These are phyloP conservation scores for Pythium rhizo-oryzae DNA, from an alignment of 352 stramenopile species.

Conservation along the genomic window DNA sequence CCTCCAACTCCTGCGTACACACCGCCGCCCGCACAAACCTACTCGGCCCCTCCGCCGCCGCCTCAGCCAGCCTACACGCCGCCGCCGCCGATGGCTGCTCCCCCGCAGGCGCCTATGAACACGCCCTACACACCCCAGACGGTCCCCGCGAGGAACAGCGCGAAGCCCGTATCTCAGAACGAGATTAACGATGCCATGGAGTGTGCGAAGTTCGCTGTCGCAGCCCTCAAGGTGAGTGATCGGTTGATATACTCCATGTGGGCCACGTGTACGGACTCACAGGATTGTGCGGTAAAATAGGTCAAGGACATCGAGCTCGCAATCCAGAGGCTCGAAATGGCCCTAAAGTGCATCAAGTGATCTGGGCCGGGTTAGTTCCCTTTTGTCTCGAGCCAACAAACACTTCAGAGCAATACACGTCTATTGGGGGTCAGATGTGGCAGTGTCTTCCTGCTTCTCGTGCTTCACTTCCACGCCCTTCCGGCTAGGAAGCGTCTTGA, in stretches of 20 bases:
- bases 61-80: slow-evolving; percentile 18
- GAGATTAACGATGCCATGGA: slow-evolving; percentile 87
- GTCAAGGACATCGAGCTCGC: slow-evolving; percentile 84
- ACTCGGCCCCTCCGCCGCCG: slow-evolving; percentile 6
- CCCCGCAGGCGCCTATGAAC: slow-evolving; percentile 20
- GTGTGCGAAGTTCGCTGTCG: slow-evolving; percentile 81
- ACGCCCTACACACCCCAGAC: slow-evolving; percentile 23
- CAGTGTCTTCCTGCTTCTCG: neutral
- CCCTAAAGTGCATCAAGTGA: slow-evolving; percentile 66
- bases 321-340: slow-evolving; percentile 76
- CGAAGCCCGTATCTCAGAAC: slow-evolving; percentile 57
- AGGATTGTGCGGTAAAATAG: slow-evolving; percentile 35
- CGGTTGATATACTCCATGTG: neutral
- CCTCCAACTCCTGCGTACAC: slow-evolving; percentile 3
- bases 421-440: slow-evolving; percentile 3
- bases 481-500: slow-evolving; percentile 66
- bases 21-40: slow-evolving; percentile 19
- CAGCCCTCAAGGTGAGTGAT: slow-evolving; percentile 67
- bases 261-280: too few species aligned
- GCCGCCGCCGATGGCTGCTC: slow-evolving; percentile 4
- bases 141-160: slow-evolving; percentile 28
- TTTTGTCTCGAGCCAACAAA: neutral
- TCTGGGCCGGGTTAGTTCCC: neutral
- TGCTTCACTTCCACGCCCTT: slow-evolving; percentile 68
- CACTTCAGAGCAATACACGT: slow-evolving; percentile 12